Percentiles rank a stretch among this genome's conserved stretches.
Conservation (phyloP, 371 early-diverging fungal species). For the Rhizopus stolonifer region DNA sequence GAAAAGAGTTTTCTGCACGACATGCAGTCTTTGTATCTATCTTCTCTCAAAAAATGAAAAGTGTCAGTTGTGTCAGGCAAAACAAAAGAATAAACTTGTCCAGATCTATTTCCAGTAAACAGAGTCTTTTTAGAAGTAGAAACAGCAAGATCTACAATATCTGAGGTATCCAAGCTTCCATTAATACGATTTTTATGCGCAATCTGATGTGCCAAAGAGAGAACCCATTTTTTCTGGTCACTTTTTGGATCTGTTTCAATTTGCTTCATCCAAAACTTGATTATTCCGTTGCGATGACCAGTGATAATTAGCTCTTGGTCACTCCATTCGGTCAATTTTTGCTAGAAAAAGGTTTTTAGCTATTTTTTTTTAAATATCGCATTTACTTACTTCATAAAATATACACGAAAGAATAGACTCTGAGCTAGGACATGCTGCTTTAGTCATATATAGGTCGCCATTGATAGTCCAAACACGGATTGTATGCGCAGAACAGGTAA, state of each 20-base stretch:
- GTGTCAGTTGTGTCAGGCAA: slow-evolving; percentile 71
- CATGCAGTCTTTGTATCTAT: slow-evolving; percentile 59
- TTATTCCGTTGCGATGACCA: slow-evolving; percentile 58
- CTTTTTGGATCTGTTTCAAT: slow-evolving; percentile 30
- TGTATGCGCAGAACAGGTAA: slow-evolving; percentile 61
- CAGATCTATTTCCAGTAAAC: slow-evolving; percentile 62
- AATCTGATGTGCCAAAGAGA: slow-evolving; percentile 31
- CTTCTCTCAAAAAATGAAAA: slow-evolving; percentile 62
- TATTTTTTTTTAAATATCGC: not conserved
- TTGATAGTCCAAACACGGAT: slow-evolving; percentile 73
- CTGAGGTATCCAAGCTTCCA: slow-evolving; percentile 18
- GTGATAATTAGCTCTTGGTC: slow-evolving; percentile 52
- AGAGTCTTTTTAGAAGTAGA: slow-evolving; percentile 53
- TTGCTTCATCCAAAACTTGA: slow-evolving; percentile 52
- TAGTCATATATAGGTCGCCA: slow-evolving; percentile 64
- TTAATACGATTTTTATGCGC: slow-evolving; percentile 28
- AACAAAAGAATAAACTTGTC: slow-evolving; percentile 63
- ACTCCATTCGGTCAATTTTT: slow-evolving; percentile 21
- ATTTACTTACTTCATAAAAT: slow-evolving; percentile 51
- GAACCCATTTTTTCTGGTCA: slow-evolving; percentile 29
- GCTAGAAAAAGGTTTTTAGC: not conserved
- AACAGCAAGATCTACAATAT: slow-evolving; percentile 36
- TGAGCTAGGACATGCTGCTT: slow-evolving; percentile 53
- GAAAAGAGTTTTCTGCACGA: slow-evolving; percentile 56
- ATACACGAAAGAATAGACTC: slow-evolving; percentile 60